Percentiles rank a stretch among this genome's conserved stretches.
Evolutionary conservation across 1,284 basidiomycete species (phyloP).

Genomic region (Cutaneotrichosporon cutaneum): DNA sequence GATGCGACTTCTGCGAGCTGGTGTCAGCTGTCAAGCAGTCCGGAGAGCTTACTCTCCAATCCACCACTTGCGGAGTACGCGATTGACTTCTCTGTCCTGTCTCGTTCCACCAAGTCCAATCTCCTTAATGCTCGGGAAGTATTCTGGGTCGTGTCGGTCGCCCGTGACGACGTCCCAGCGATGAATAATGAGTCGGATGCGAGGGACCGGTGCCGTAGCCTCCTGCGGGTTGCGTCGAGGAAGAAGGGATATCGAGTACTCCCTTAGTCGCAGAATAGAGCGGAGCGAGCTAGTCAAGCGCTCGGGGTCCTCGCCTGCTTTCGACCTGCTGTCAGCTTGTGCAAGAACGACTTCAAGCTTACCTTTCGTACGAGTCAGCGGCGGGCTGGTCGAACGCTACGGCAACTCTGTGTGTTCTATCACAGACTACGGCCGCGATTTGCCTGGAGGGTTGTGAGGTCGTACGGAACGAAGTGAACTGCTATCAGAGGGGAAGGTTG

Average conservation of each 20-base stretch:
- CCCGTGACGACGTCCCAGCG: conserved; percentile 32
- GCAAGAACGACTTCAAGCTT: neutral
- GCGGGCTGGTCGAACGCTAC: conserved; percentile 33
- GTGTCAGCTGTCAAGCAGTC: neutral
- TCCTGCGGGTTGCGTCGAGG: neutral
- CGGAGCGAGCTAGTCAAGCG: conserved; percentile 32
- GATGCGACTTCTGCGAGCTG: conserved; percentile 1
- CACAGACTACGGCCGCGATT: conserved; percentile 27
- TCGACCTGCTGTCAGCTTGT: conserved; percentile 16
- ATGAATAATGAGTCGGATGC: conserved; percentile 28
- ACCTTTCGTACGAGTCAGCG: conserved; percentile 37
- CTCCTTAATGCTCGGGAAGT: conserved; percentile 19
- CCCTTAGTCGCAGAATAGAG: conserved; percentile 27
- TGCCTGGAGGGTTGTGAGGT: conserved; percentile 13
- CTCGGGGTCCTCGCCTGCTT: conserved; percentile 25
- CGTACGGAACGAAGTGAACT: conserved; percentile 31
- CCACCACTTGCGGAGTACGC: conserved; percentile 41
- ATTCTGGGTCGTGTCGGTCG: conserved; percentile 30
- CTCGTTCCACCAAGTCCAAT: conserved; percentile 18
- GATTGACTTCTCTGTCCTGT: conserved; percentile 22
- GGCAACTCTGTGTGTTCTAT: conserved; percentile 30
- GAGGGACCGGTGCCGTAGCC: conserved; percentile 13
- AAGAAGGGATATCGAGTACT: conserved; percentile 20
- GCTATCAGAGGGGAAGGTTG: neutral
- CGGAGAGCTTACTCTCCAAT: conserved; percentile 28